phyloP scores from a whole-genome alignment of 179 eudicot genomes.

The Amaranthus tricolor region DNA sequence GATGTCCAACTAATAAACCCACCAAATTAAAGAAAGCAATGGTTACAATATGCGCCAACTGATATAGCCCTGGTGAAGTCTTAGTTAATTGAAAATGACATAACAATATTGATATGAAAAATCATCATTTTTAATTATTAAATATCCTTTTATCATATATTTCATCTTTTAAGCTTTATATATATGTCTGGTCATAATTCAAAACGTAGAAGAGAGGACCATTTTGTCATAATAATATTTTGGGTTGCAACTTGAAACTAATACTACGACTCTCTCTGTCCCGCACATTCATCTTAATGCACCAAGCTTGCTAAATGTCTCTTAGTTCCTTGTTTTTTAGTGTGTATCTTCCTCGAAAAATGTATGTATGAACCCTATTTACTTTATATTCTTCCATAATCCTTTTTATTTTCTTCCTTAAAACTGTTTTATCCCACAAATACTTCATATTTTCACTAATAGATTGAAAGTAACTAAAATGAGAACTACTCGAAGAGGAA shows the following conservation, averaged over 20 bases:
- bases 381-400: conserved; percentile 3
- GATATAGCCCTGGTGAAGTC: conserved; percentile 25
- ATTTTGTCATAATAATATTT: conserved; percentile 8
- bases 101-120: neutral
- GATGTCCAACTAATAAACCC: conserved; percentile 26
- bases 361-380: conserved; percentile 5
- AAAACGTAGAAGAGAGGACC: conserved; percentile 22
- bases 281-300: conserved; percentile 24
- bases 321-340: conserved; percentile 14
- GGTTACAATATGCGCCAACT: conserved; percentile 19
- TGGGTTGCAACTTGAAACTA: conserved; percentile 21
- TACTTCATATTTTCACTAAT: neutral
- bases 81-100: conserved; percentile 41
- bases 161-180: conserved; percentile 6
- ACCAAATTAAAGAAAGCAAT: conserved; percentile 33
- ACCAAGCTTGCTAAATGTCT: conserved; percentile 14
- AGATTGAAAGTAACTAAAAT: conserved; percentile 24
- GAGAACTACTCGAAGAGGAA: conserved; percentile 53
- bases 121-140: conserved; percentile 7
- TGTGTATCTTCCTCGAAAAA: conserved; percentile 37
- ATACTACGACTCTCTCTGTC: conserved; percentile 15
- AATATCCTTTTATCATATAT: neutral
- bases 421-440: neutral
- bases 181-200: conserved; percentile 3
- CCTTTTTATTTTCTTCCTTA: neutral